These are phyloP conservation scores for Corymbia citriodora DNA, from an alignment of 441 rosid species.

Conservation along the genomic window DNA sequence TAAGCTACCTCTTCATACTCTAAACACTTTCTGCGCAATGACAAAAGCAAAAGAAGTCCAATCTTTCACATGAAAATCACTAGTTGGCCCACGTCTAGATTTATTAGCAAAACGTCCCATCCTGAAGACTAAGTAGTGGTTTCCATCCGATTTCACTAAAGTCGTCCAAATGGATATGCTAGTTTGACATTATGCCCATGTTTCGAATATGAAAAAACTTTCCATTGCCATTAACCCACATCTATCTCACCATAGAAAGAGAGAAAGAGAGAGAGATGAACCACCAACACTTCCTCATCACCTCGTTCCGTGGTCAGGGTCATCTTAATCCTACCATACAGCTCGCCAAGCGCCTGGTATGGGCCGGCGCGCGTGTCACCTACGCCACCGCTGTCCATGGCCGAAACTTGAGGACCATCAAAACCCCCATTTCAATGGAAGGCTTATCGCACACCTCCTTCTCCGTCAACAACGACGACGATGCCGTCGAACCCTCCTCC, in stretches of 20 bases:
- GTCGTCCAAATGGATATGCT: not conserved
- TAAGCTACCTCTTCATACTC: not conserved
- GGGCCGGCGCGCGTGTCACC: conserved; percentile 29
- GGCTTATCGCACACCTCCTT: not conserved
- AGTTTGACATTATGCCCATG: not conserved
- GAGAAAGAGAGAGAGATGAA: not conserved
- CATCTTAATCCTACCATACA: conserved; percentile 37
- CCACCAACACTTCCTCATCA: conserved; percentile 13
- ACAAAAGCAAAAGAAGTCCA: not conserved
- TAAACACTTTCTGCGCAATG: not conserved
- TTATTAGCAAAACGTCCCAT: not conserved
- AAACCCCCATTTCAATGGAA: not conserved
- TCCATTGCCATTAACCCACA: not conserved
- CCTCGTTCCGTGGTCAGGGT: conserved; percentile 8
- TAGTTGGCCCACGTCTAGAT: not conserved
- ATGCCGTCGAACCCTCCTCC: too few species aligned
- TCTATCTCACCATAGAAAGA: not conserved
- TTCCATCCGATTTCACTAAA: not conserved
- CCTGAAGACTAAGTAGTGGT: not conserved
- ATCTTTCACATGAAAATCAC: not conserved
- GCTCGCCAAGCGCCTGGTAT: conserved; percentile 32
- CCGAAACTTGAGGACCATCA: not conserved
- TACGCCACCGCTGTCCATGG: conserved; percentile 19
- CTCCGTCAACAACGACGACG: not conserved
- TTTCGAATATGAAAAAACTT: not conserved